Evolutionary conservation across 306 rosid species (phyloP).

Genomic region (Crotalaria pallida): DNA sequence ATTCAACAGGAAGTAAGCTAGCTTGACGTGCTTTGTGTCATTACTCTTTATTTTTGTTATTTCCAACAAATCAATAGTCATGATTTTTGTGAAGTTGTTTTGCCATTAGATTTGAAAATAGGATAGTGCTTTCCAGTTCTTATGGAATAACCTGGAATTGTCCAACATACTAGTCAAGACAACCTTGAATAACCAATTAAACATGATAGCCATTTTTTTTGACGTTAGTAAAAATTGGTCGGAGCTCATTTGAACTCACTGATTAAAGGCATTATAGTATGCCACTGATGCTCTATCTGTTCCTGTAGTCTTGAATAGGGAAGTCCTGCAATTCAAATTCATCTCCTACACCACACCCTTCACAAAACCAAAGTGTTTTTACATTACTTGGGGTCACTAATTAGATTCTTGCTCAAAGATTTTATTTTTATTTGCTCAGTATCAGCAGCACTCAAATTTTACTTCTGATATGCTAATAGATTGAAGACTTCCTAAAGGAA

Average conservation of each 20-base stretch:
- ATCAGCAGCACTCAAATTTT: background rate
- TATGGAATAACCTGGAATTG: background rate
- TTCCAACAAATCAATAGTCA: background rate
- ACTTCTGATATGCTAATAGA: background rate
- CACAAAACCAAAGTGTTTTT: background rate
- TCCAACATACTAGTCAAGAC: background rate
- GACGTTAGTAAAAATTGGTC: background rate
- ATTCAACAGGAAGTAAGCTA: slow-evolving; percentile 89
- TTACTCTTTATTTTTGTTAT: background rate
- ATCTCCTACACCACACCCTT: background rate
- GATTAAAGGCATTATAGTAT: background rate
- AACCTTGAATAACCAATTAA: background rate
- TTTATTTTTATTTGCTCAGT: background rate
- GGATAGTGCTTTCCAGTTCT: background rate
- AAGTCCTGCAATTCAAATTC: background rate
- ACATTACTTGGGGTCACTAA: background rate
- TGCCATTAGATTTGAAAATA: background rate
- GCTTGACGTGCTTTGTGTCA: background rate
- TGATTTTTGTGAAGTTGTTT: background rate
- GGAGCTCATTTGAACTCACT: background rate
- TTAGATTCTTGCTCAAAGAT: background rate
- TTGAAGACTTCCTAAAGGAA: background rate
- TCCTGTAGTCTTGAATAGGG: background rate
- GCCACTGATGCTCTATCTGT: background rate
- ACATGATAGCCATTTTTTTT: no score